Conservation (phyloP, 1,284 basidiomycete species). For the Tausonia pullulans region DNA sequence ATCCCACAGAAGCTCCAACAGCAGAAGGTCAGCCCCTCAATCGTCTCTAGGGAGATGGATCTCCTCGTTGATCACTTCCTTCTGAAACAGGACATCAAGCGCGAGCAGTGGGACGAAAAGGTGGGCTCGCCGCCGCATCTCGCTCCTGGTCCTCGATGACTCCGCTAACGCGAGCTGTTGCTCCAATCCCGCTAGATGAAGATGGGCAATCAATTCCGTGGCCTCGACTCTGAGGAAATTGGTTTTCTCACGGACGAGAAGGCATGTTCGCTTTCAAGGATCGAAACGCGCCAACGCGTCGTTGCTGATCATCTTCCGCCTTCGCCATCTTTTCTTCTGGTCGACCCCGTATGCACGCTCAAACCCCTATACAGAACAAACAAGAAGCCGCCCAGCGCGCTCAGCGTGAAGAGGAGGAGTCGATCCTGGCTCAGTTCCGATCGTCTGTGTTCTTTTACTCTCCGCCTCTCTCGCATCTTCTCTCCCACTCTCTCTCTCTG, state of each 20-base stretch:
- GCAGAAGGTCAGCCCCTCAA: slow-evolving; percentile 1
- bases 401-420: too few relatives aligned
- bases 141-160: neutral
- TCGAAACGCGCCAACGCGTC: too few relatives aligned
- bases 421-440: too few relatives aligned
- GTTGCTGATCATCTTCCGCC: too few relatives aligned
- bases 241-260: slow-evolving; percentile 5
- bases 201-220: slow-evolving; percentile 16
- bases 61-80: neutral
- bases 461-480: too few relatives aligned
- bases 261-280: too few relatives aligned
- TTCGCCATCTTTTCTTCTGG: too few relatives aligned
- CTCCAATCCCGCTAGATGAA: neutral
- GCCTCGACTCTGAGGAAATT: slow-evolving; percentile 15
- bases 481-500: too few relatives aligned
- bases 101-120: slow-evolving; percentile 16
- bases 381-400: too few relatives aligned
- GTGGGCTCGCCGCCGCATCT: neutral
- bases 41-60: neutral
- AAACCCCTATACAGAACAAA: too few relatives aligned
- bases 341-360: too few relatives aligned
- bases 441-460: too few relatives aligned
- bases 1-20: slow-evolving; percentile 15
- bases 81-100: slow-evolving; percentile 13
- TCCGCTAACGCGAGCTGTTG: neutral